Base-by-base conservation (phyloP, 2,329 filamentous ascomycete species). In the Lecanosticta acicola region DNA sequence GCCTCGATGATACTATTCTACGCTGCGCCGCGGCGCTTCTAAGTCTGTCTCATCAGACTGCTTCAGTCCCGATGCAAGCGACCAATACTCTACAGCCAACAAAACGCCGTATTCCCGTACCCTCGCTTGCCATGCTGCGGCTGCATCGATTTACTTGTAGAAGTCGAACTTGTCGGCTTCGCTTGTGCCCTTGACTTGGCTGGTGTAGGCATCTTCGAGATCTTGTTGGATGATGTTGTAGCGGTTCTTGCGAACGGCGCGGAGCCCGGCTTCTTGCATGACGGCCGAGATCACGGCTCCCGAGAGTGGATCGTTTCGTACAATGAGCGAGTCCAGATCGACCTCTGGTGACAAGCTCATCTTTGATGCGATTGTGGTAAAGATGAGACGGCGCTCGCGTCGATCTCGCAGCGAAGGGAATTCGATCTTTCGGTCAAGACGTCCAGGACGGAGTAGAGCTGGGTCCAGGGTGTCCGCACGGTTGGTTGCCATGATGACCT, bases 401-500 rank as follows among this genome's bases (percentile, higher is more conserved):
- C 93, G 84, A 66, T 98, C 93, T 56, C 90, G 82, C 54, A 98
- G 79, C 50, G 81, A 89, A n/a, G 93, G 93, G 70, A 98, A 98
- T 70, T 98, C 93, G 57, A 98, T 98, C 78, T 98, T 98, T 65
- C 93, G 80, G 71, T 98, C 93, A 48, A 98, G 78, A 74, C 93
- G 89, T 57, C 93, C 93, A 24, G 93, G 93, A 61, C 93, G 88
- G 51, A 98, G 80, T 51, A 98, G 78, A 34, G 93, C 93, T 13
- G 93, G 93, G 66, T 98, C 93, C 55, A 98, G 79, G 4, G 93
- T 98, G 69, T 97, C 93, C 56, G 93, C 91, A 67, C 93, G 85
- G 76, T 98, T 98, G 58, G 93, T 98, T 57, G 93, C 93, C 93
- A 98, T 98, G 73, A 98, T 98, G 67, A 98, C 93, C 76, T 98